Conservation (phyloP, 768 basidiomycete genomes). For the Dacryopinax primogenitus region DNA sequence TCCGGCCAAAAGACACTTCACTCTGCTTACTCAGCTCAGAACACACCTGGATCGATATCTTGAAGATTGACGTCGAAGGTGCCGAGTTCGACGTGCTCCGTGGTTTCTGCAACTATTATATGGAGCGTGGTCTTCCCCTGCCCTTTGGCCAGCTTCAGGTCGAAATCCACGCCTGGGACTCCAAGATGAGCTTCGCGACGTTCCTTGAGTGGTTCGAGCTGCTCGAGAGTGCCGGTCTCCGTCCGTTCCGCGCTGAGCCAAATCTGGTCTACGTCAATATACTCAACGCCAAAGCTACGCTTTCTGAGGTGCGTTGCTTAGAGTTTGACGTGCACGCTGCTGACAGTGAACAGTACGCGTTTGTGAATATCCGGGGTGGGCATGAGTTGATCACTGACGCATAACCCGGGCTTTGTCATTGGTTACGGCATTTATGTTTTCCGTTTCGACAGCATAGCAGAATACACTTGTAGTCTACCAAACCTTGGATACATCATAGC, state of each 20-base stretch:
- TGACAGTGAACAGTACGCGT: conserved; percentile 14
- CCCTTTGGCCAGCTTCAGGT: conserved; percentile 17
- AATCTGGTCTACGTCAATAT: conserved; percentile 15
- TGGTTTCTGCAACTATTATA: conserved; percentile 11
- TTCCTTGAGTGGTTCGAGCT: conserved; percentile 10
- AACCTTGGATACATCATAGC: no score
- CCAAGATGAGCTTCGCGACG: conserved; percentile 14
- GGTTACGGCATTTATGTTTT: no score
- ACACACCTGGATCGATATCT: conserved; percentile 15
- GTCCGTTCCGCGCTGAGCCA: conserved; percentile 15
- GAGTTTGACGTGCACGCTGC: no score
- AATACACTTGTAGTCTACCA: no score
- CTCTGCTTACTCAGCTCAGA: background rate
- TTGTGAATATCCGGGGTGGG: conserved; percentile 14
- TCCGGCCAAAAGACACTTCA: conserved; percentile 15
- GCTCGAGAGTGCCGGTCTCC: conserved; percentile 14
- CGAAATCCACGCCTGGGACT: conserved; percentile 20
- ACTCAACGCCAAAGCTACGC: conserved; percentile 9
- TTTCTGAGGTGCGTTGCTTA: conserved; percentile 12
- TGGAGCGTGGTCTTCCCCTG: conserved; percentile 25
- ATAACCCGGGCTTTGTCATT: no score
- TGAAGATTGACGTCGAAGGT: conserved; percentile 17
- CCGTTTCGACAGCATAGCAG: no score
- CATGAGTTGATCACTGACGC: conserved; percentile 11
- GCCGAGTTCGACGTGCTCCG: conserved; percentile 14